Evolutionary conservation across 768 basidiomycete genomes (phyloP).

Genomic region (Tulasnella sp.): DNA sequence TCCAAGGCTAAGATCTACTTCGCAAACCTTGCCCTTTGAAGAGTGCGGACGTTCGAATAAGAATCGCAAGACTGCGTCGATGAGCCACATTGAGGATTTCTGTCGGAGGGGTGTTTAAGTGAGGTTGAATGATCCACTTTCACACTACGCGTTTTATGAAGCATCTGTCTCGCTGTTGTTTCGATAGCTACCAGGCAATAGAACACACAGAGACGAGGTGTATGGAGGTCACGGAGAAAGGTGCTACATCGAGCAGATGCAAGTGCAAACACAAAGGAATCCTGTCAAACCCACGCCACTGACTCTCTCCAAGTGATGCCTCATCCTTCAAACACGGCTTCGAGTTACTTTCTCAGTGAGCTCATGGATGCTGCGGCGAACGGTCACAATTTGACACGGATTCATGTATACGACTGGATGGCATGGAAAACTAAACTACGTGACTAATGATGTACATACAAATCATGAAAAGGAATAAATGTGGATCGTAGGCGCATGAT

Average conservation of each 20-base stretch:
- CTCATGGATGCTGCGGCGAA: too few relatives aligned
- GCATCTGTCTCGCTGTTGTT: too few relatives aligned
- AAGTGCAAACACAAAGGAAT: background rate
- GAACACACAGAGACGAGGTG: too few relatives aligned
- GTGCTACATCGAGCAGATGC: background rate
- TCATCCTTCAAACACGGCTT: background rate
- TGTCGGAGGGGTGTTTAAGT: too few relatives aligned
- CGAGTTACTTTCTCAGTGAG: background rate
- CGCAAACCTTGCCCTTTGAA: too few relatives aligned
- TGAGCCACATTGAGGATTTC: too few relatives aligned
- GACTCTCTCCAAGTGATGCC: background rate
- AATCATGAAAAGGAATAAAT: background rate
- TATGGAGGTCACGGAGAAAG: too few relatives aligned
- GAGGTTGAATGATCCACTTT: background rate
- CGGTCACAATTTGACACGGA: background rate
- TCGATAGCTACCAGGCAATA: too few relatives aligned
- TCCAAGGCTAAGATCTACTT: background rate
- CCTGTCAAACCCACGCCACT: background rate
- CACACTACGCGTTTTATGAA: too few relatives aligned
- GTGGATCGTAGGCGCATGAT: background rate
- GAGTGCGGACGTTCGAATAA: too few relatives aligned
- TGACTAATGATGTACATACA: constrained; percentile 1
- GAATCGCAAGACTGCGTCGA: too few relatives aligned
- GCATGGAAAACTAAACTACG: background rate
- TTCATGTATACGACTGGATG: background rate